Evolutionary conservation across 192 early-diverging fungal genomes (phyloP).

Genomic region (Polychytrium aggregatum): DNA sequence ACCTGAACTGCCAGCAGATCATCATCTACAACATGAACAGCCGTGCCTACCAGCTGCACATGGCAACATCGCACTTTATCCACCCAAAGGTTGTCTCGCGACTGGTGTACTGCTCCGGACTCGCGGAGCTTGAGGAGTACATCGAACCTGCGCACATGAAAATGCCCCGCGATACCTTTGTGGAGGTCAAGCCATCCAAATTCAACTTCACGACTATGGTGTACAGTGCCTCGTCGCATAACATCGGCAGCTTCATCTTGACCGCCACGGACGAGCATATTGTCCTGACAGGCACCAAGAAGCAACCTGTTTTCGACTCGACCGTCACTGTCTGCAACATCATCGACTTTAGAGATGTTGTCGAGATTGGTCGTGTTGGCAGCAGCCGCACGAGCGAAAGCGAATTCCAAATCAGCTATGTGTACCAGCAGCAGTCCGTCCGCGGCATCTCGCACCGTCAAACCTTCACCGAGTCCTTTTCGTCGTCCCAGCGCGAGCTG

Average conservation of each 20-base stretch:
- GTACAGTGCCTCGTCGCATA: too few species aligned
- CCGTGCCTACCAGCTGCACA: constrained; percentile 39
- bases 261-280: too few species aligned
- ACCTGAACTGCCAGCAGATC: constrained; percentile 52
- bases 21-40: constrained; percentile 80
- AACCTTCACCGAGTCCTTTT: too few species aligned
- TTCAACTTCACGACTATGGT: too few species aligned
- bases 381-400: constrained; percentile 40
- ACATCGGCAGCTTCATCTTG: too few species aligned
- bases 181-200: too few species aligned
- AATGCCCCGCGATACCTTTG: constrained; percentile 50
- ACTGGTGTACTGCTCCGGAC: constrained; percentile 54
- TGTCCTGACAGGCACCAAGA: constrained; percentile 49
- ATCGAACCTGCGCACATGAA: constrained; percentile 61
- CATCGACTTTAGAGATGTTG: constrained; percentile 71
- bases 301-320: constrained; percentile 67
- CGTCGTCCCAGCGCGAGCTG: constrained; percentile 61
- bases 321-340: constrained; percentile 73
- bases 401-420: constrained; percentile 71
- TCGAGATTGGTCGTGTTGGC: constrained; percentile 56
- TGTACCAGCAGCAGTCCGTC: too few species aligned
- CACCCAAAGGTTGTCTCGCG: constrained; percentile 39
- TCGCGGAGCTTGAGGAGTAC: constrained; percentile 63
- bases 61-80: constrained; percentile 23
- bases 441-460: too few species aligned